Percentiles rank a stretch among this genome's conserved stretches.
Evolutionary conservation across 164 flowering plant genomes (phyloP).

Genomic region (Macadamia tetraphylla): DNA sequence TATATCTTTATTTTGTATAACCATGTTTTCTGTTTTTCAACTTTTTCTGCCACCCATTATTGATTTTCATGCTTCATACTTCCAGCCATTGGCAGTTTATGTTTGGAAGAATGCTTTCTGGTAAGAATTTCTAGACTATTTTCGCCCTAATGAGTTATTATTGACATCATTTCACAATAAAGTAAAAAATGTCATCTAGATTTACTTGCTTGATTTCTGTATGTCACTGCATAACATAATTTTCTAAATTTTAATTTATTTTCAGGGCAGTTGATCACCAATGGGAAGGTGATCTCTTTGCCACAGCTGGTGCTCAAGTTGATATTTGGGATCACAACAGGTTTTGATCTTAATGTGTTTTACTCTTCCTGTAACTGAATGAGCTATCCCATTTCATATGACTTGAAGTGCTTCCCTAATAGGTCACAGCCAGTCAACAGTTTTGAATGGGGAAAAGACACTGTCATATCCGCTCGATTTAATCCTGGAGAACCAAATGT

Average conservation of each 20-base stretch:
- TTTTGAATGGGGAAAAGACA: slow-evolving; percentile 78
- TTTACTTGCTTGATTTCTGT: background rate
- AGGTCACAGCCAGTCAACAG: slow-evolving; percentile 89
- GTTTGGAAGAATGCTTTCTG: slow-evolving; percentile 78
- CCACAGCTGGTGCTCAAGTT: slow-evolving; percentile 93
- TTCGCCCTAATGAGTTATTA: background rate
- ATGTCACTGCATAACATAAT: background rate
- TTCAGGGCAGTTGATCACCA: slow-evolving; percentile 91
- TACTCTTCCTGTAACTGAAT: background rate
- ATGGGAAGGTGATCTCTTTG: slow-evolving; percentile 76
- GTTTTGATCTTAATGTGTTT: slow-evolving; percentile 25
- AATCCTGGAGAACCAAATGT: slow-evolving; percentile 87
- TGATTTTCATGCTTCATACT: slow-evolving; percentile 5
- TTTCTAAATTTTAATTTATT: background rate
- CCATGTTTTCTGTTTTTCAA: background rate
- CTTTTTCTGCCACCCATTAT: background rate
- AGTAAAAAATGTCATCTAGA: background rate
- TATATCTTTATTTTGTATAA: background rate
- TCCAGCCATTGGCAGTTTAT: slow-evolving; percentile 71
- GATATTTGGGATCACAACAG: slow-evolving; percentile 97
- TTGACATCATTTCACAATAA: background rate
- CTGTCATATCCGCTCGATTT: slow-evolving; percentile 73
- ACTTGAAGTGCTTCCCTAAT: slow-evolving; percentile 1
- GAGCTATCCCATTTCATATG: slow-evolving; percentile 7
- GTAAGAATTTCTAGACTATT: slow-evolving; percentile 29